Evolutionary conservation across 2,329 filamentous ascomycete species (phyloP).

Genomic region (Alternaria brassicicola): DNA sequence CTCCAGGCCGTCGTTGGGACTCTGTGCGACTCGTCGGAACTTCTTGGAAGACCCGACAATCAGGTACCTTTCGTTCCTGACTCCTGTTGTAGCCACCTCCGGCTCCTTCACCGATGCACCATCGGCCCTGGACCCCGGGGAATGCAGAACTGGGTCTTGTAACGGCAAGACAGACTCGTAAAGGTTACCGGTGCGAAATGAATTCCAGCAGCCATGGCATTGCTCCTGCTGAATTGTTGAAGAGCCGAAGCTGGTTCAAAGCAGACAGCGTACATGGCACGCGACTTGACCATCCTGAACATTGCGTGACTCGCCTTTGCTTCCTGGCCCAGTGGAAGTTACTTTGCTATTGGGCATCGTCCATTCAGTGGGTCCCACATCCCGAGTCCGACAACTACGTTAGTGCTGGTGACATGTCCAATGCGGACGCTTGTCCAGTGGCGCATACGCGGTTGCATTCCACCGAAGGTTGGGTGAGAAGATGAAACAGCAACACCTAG

Average conservation of each 20-base stretch:
- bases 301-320: neutral
- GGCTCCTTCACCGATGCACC: conserved; percentile 9
- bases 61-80: neutral
- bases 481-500: conserved; percentile 2
- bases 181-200: neutral
- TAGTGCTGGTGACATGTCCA: neutral
- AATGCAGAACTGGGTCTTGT: neutral
- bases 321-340: neutral
- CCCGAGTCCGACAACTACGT: conserved; percentile 3
- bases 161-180: neutral
- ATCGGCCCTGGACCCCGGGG: neutral
- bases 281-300: neutral
- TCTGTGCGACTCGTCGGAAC: conserved; percentile 9
- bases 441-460: conserved; percentile 4
- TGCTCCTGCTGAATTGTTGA: neutral
- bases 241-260: neutral
- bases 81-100: conserved; percentile 6
- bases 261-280: neutral
- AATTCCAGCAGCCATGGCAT: neutral
- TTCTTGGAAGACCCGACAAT: neutral
- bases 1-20: neutral
- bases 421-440: conserved; percentile 1
- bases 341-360: neutral
- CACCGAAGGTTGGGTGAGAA: conserved; percentile 7
- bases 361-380: neutral